Evolutionary conservation across 768 basidiomycete species (phyloP).

Genomic region (Hortiboletus campestris): DNA sequence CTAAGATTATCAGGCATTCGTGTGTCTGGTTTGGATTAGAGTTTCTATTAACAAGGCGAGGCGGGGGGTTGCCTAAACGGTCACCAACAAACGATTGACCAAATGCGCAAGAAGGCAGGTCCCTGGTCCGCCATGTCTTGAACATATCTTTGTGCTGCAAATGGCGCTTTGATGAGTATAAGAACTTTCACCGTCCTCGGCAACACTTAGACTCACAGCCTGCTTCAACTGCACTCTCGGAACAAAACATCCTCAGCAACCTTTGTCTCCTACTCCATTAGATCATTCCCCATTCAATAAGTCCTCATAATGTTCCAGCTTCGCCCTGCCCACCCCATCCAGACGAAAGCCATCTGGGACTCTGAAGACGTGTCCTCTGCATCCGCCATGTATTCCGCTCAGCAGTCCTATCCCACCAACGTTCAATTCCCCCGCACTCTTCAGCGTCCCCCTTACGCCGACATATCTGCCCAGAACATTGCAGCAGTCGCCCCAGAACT

Average conservation of each 20-base stretch:
- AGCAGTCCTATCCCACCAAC: constrained; percentile 30
- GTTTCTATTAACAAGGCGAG: constrained; percentile 19
- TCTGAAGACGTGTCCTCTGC: constrained; percentile 29
- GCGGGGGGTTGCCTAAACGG: constrained; percentile 27
- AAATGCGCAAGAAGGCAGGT: constrained; percentile 31
- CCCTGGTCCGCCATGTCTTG: constrained; percentile 12
- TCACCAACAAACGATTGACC: constrained; percentile 35
- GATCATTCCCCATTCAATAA: constrained; percentile 13
- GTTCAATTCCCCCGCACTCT: constrained; percentile 75
- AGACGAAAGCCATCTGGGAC: constrained; percentile 37
- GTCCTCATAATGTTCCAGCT: constrained; percentile 33
- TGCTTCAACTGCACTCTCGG: not conserved
- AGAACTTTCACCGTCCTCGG: constrained; percentile 20
- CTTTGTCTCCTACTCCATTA: constrained; percentile 20
- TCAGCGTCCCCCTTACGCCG: constrained; percentile 55
- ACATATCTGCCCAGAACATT: constrained; percentile 56
- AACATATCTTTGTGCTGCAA: constrained; percentile 37
- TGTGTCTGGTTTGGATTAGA: constrained; percentile 16
- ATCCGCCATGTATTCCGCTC: constrained; percentile 29
- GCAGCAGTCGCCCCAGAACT: constrained; percentile 53
- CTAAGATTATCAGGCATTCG: constrained; percentile 13
- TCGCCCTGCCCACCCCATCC: constrained; percentile 35
- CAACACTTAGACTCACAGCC: constrained; percentile 17
- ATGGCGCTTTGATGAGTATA: constrained; percentile 27
- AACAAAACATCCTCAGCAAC: constrained; percentile 8